A percentile compares a stretch with the other conserved stretches of the same genome.
phyloP scores from a whole-genome alignment of 495 filamentous ascomycete species.

The Neohortaea acidophila region DNA sequence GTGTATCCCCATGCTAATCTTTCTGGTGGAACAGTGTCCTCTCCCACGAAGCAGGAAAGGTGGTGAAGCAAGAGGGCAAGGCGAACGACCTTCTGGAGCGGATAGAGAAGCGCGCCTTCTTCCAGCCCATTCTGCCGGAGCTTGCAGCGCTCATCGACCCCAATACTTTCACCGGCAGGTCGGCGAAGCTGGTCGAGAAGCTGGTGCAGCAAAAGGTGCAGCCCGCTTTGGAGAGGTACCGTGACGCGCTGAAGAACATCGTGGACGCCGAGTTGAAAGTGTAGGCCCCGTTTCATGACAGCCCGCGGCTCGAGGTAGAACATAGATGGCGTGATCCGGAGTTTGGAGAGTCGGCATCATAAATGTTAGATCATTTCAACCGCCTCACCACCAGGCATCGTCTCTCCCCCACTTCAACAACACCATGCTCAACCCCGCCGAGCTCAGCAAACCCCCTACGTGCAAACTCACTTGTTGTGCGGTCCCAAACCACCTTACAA shows the following conservation, averaged over 20 bases:
- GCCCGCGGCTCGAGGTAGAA: too few relatives aligned
- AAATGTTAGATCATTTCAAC: too few relatives aligned
- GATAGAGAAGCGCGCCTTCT: conserved; percentile 61
- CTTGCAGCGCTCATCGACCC: conserved; percentile 63
- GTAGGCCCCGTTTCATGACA: too few relatives aligned
- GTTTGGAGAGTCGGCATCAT: too few relatives aligned
- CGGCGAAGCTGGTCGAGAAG: conserved; percentile 41
- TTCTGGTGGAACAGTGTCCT: conserved; percentile 40
- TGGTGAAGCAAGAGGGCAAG: conserved; percentile 67
- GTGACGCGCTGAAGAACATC: conserved; percentile 3
- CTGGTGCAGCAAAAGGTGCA: conserved; percentile 30
- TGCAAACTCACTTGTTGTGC: background rate
- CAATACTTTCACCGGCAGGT: conserved; percentile 52
- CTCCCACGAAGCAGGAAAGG: conserved; percentile 64
- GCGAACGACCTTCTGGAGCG: conserved; percentile 74
- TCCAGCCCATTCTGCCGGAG: conserved; percentile 63
- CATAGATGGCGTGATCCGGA: too few relatives aligned
- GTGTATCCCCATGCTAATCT: background rate
- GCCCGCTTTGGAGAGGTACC: conserved; percentile 14
- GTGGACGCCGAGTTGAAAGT: conserved; percentile 10
- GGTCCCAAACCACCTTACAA: background rate
- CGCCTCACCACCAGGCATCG: background rate
- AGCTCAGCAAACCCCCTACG: background rate
- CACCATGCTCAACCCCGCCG: background rate
- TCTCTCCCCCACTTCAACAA: background rate